Evolutionary conservation across 208 protist genomes (phyloP).

Genomic region (Acanthamoeba sp.): DNA sequence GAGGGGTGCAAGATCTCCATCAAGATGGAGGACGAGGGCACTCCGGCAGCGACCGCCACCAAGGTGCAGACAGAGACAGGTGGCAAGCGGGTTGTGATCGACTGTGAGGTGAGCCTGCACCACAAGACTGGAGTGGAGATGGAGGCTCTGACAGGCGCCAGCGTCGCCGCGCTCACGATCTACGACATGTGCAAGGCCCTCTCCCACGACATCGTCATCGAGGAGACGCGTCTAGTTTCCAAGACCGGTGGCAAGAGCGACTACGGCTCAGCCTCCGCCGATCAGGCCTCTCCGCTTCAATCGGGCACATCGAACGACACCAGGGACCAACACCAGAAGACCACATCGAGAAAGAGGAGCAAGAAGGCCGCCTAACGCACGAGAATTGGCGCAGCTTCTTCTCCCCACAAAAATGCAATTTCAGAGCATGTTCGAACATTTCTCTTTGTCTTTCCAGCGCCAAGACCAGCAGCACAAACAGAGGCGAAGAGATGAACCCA

Average conservation of each 20-base stretch:
- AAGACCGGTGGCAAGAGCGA: conserved; percentile 91
- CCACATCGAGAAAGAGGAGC: background rate
- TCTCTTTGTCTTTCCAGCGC: background rate
- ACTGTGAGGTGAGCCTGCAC: conserved; percentile 73
- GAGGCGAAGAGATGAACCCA: background rate
- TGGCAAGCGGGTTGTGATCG: conserved; percentile 48
- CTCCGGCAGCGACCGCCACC: background rate
- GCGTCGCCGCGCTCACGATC: conserved; percentile 92
- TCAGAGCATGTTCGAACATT: too few species aligned
- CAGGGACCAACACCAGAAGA: background rate
- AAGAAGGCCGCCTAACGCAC: too few species aligned
- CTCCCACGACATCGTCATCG: conserved; percentile 86
- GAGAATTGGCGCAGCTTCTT: background rate
- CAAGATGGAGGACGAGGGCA: conserved; percentile 75
- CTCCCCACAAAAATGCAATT: background rate
- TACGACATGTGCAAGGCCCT: conserved; percentile 91
- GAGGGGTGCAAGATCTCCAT: conserved; percentile 94
- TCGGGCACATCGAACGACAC: background rate
- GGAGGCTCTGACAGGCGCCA: conserved; percentile 96
- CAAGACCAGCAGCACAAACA: background rate
- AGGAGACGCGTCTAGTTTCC: conserved; percentile 80
- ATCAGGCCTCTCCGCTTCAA: background rate
- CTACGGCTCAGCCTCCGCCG: background rate
- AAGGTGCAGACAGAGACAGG: background rate
- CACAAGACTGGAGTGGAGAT: conserved; percentile 96